A percentile compares a stretch with the other conserved stretches of the same genome.
These are phyloP conservation scores for Neotropicomus parvogracilis DNA, from an alignment of 1,284 basidiomycete genomes.

Conservation along the genomic window DNA sequence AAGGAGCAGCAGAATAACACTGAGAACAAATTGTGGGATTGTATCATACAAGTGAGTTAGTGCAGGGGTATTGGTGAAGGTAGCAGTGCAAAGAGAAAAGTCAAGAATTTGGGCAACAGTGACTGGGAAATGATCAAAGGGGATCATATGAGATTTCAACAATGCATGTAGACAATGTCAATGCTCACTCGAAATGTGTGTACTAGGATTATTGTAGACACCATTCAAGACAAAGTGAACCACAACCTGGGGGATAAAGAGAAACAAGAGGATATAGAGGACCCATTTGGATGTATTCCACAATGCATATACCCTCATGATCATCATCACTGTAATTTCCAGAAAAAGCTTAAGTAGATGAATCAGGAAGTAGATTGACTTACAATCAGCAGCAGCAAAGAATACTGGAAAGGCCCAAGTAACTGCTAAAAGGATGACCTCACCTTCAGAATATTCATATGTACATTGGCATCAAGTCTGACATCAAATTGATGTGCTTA, in stretches of 20 bases:
- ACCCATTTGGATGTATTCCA: background rate
- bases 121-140: background rate
- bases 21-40: background rate
- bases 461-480: background rate
- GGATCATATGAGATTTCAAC: background rate
- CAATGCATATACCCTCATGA: constrained; percentile 4
- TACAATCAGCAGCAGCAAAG: background rate
- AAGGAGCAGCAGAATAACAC: background rate
- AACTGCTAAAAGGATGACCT: background rate
- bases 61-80: background rate
- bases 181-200: background rate
- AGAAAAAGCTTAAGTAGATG: background rate
- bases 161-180: background rate
- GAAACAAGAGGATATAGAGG: background rate
- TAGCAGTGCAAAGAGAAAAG: background rate
- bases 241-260: background rate
- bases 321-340: constrained; percentile 1
- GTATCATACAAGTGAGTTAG: background rate
- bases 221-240: background rate
- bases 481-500: background rate
- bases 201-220: background rate
- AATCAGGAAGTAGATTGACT: background rate
- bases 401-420: background rate
- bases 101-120: background rate
- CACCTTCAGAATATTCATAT: background rate